A percentile compares a stretch with the other conserved stretches of the same genome.
phyloP scores from a whole-genome alignment of 352 stramenopile species.

The Phytophthora quininea region DNA sequence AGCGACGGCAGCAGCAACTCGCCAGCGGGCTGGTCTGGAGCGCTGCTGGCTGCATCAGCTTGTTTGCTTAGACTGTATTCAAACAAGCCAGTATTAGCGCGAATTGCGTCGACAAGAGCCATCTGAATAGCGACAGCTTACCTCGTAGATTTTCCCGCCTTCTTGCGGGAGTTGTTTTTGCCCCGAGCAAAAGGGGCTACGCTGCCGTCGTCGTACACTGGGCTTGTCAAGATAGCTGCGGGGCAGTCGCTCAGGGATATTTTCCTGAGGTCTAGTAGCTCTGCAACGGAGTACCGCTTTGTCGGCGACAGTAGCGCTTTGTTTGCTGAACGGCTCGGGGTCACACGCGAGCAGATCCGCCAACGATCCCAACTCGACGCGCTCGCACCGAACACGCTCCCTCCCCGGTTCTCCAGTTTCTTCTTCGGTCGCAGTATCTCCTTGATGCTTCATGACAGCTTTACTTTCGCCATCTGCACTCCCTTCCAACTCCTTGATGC shows the following conservation, averaged over 20 bases:
- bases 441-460: not conserved
- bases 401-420: not conserved
- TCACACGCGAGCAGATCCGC: constrained; percentile 33
- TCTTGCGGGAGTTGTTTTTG: constrained; percentile 25
- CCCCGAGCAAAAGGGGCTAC: not conserved
- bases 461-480: constrained; percentile 1
- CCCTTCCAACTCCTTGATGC: not conserved
- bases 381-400: constrained; percentile 28
- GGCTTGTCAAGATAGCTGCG: constrained; percentile 19
- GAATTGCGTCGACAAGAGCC: not conserved
- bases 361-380: constrained; percentile 39
- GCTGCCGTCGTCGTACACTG: constrained; percentile 31
- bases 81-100: not conserved
- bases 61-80: not conserved
- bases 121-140: constrained; percentile 4
- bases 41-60: not conserved
- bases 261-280: constrained; percentile 30
- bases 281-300: constrained; percentile 31
- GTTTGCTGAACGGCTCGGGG: too few relatives aligned
- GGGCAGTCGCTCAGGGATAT: constrained; percentile 27
- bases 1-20: constrained; percentile 27
- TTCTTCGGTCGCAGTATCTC: not conserved
- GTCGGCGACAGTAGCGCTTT: not conserved
- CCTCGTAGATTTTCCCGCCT: constrained; percentile 25
- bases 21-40: not conserved